Evolutionary conservation across 495 filamentous ascomycete species (phyloP).

Genomic region (Annulohypoxylon bovei): DNA sequence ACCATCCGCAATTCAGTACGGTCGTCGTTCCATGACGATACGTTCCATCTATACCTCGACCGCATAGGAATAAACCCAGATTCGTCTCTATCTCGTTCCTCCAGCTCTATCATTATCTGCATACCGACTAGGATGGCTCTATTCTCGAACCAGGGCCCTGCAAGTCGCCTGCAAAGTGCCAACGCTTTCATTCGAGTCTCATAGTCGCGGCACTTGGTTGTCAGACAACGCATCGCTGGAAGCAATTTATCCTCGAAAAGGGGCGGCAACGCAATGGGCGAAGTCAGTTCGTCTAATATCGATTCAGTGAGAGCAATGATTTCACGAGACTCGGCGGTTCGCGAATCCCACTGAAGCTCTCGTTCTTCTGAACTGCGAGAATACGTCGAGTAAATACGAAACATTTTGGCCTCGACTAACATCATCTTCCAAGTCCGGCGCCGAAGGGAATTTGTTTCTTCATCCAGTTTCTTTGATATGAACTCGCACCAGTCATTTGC

Average conservation of each 20-base stretch:
- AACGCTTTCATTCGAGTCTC: conserved; percentile 9
- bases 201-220: conserved; percentile 20
- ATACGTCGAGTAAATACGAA: conserved; percentile 1
- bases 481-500: conserved; percentile 15
- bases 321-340: conserved; percentile 8
- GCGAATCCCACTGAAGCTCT: conserved; percentile 24
- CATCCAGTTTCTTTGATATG: background rate
- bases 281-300: background rate
- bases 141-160: conserved; percentile 31
- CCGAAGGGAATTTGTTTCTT: conserved; percentile 6
- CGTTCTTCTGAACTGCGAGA: background rate
- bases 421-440: conserved; percentile 19
- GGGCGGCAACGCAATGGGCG: conserved; percentile 1
- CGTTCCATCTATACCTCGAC: conserved; percentile 15
- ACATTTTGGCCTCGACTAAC: conserved; percentile 27
- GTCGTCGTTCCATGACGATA: conserved; percentile 26
- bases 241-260: conserved; percentile 31
- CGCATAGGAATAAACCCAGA: conserved; percentile 9
- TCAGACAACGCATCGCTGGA: conserved; percentile 16
- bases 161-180: conserved; percentile 12
- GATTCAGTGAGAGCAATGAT: conserved; percentile 10
- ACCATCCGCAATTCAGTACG: conserved; percentile 24
- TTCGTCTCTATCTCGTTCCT: conserved; percentile 17
- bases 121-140: conserved; percentile 13
- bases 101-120: conserved; percentile 13